A percentile compares a stretch with the other conserved stretches of the same genome.
Evolutionary conservation across 495 filamentous ascomycete species (phyloP).

Genomic region (Penicillium pancosmium): DNA sequence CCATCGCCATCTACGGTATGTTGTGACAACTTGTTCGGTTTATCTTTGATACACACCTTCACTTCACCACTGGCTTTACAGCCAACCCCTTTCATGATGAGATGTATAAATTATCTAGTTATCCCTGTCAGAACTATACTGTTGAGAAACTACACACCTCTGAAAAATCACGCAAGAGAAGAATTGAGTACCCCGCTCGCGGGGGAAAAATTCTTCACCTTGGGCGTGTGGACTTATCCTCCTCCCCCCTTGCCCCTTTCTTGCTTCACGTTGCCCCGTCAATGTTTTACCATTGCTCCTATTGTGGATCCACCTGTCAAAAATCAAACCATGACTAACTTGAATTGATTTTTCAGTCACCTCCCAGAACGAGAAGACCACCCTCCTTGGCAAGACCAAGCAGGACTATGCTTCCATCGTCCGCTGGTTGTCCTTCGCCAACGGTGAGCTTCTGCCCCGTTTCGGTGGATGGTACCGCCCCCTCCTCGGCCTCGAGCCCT

Average conservation of each 20-base stretch:
- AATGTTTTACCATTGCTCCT: constrained; percentile 22
- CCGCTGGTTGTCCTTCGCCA: constrained; percentile 93
- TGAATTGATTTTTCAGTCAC: constrained; percentile 65
- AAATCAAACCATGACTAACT: constrained; percentile 24
- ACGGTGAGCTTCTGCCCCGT: constrained; percentile 75
- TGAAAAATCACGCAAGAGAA: constrained; percentile 43
- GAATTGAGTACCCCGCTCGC: constrained; percentile 36
- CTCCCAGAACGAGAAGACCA: constrained; percentile 99
- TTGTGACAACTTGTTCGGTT: constrained; percentile 30
- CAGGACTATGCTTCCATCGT: constrained; percentile 99
- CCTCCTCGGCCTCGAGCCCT: constrained; percentile 75
- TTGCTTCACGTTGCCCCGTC: constrained; percentile 19
- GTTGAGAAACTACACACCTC: constrained; percentile 73
- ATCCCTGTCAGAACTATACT: constrained; percentile 91
- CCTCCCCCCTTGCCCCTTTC: constrained; percentile 14
- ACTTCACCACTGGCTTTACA: not conserved
- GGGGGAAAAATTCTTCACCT: constrained; percentile 25
- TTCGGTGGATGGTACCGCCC: constrained; percentile 88
- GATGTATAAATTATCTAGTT: constrained; percentile 70
- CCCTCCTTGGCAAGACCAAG: constrained; percentile 98
- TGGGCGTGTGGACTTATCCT: constrained; percentile 14
- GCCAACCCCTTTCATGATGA: constrained; percentile 69
- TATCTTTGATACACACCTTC: constrained; percentile 13
- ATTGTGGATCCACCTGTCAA: constrained; percentile 17
- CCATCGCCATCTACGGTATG: constrained; percentile 97